Evolutionary conservation across 2,329 filamentous ascomycete genomes (phyloP), one percentile per base, ranked within the genome.

Genomic region (Colletotrichum sp.): DNA sequence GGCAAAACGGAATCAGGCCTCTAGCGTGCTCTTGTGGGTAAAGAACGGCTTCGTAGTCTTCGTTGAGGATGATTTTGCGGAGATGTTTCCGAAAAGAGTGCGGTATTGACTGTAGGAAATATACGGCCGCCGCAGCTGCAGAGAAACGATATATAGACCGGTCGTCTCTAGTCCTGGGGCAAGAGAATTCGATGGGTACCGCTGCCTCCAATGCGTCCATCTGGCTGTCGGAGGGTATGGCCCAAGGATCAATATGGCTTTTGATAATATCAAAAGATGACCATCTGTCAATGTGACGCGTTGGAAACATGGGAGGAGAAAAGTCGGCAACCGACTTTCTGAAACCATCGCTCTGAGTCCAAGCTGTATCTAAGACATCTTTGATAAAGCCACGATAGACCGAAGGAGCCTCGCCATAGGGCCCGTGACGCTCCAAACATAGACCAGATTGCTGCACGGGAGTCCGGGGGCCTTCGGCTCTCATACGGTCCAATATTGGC

Each of bases 261-360:
- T 49, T 49, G 0, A 49, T 12, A 12, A 49, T 9, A 0, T 49
- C 39, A 0, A 49, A 49, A 49, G 39, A 19, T 0, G 39, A 49
- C 39, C 39, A 49, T 12, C 0, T n/a, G 39, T 12, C 39, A 0
- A 44, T 44, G 0, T 44, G 39, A 0, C 0, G 8, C 0, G 39
- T n/a, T 44, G 8, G 0, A n/a, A 44, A 57, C 52, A 57, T 57
- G 0, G 52, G 22, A 0, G 22, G 52, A 27, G 25, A 0, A 57
- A 57, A 15, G 7, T 16, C 52, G 52, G 22, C 19, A 49, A 49
- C 39, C 19, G 1, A 0, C 0, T 49, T 49, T 49, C 39, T 49
- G 39, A 49, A 49, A n/a, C 39, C 0, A 0, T 49, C 6, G 19
- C 0, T 0, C 19, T 44, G 9, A 0, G 39, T 22, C 39, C 39